Percentiles rank a stretch among this genome's conserved stretches.
Conservation (phyloP, 371 early-diverging fungal genomes). For the Rhizomucor pusillus region DNA sequence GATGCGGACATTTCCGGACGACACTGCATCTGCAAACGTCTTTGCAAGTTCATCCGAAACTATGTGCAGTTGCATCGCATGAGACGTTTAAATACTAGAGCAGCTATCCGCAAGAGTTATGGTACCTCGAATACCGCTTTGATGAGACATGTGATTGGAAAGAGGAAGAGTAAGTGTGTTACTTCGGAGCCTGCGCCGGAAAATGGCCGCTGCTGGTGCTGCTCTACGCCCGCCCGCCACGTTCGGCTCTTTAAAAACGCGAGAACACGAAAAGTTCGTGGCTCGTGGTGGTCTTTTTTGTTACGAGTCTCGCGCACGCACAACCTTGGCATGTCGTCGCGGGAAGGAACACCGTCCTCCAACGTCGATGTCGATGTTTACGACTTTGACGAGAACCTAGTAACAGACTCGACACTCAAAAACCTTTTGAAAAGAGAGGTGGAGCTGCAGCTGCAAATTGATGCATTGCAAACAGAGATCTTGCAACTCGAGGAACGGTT, state of each 20-base stretch:
- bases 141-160: constrained; percentile 60
- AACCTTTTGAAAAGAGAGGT: constrained; percentile 51
- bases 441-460: constrained; percentile 53
- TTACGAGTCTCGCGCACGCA: background rate
- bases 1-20: constrained; percentile 35
- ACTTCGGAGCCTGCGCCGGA: too few species aligned
- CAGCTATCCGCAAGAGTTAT: background rate
- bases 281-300: background rate
- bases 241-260: too few species aligned
- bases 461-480: constrained; percentile 58
- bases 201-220: background rate
- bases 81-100: background rate
- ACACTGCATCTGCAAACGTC: constrained; percentile 42
- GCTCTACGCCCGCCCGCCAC: too few species aligned
- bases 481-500: constrained; percentile 49
- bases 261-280: too few species aligned
- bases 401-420: constrained; percentile 29
- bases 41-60: constrained; percentile 54
- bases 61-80: constrained; percentile 8
- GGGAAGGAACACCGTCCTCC: constrained; percentile 2
- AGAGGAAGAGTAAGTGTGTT: constrained; percentile 1
- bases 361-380: constrained; percentile 22
- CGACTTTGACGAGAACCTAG: constrained; percentile 19
- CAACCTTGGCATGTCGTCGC: background rate
- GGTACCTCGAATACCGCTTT: constrained; percentile 59